Base-by-base conservation (phyloP, 2,329 filamentous ascomycete genomes). In the Botrytis hyacinthi region DNA sequence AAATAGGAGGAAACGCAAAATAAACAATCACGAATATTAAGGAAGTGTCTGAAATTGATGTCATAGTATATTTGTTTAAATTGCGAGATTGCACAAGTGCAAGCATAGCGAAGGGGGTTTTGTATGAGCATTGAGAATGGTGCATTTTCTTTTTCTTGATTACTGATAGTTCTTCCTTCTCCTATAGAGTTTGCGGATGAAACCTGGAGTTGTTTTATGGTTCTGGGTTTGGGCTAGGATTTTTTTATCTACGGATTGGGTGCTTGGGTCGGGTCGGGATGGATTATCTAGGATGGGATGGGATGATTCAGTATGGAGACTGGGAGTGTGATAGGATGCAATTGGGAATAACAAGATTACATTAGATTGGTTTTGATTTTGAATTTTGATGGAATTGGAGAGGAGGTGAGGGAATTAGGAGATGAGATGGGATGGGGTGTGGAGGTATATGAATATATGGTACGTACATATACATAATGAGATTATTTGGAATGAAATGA, bases 81-180 rank as follows among this genome's bases (percentile, higher is more conserved):
- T 57, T 42, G 48, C 51, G 35, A 69, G 37, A 42, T 42, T 57
- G 66, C 48, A 44, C 22, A 32, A 62, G 37, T 62, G 60, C 37
- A 69, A 69, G 35, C 48, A 69, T 69, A 44, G 66, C 48, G n/a
- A 37, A 51, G 35, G 51, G 51, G 51, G 18, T 69, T 69, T 20
- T 69, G 48, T 69, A 69, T 69, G 66, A 57, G 48, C 48, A 57
- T 68, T 57, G 37, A 57, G 37, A 69, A 57, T 69, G n/a, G 35
- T 69, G 37, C 18, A n/a, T 35, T 44, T 44, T 35, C 9, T 7
- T 46, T 48, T 46, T 62, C 14, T 46, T 46, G 2, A 16, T n/a
- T 54, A 4, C 22, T 37, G 9, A 32, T 40, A 26, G 3, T 29
- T 67, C 35, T 65, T 32, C 29, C 40, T 65, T 46, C 61, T 67